Percentiles rank a stretch among this genome's conserved stretches.
Conservation (phyloP, 192 early-diverging fungal species). For the Coemansia sp. region DNA sequence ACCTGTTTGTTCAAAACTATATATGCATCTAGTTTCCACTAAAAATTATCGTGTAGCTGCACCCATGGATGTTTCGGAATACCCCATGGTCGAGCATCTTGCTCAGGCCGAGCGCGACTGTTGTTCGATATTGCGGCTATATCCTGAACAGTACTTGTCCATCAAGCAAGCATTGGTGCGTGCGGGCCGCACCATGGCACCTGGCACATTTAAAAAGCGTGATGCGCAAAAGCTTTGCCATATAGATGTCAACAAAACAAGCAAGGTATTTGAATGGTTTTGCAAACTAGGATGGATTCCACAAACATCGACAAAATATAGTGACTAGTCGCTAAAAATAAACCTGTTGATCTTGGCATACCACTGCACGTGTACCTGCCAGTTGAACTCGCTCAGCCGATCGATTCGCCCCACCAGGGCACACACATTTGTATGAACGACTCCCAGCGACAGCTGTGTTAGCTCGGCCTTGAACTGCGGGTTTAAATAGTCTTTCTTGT, state of each 20-base stretch:
- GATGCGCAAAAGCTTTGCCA: slow-evolving; percentile 88
- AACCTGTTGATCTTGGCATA: slow-evolving; percentile 25
- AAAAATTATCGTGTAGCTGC: slow-evolving; percentile 31
- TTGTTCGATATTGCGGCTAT: slow-evolving; percentile 46
- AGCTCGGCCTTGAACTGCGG: slow-evolving; percentile 10
- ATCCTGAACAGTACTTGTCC: slow-evolving; percentile 40
- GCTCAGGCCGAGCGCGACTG: slow-evolving; percentile 42
- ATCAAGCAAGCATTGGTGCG: slow-evolving; percentile 50
- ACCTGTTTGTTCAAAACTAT: not conserved
- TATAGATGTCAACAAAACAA: slow-evolving; percentile 93
- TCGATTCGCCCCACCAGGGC: slow-evolving; percentile 18
- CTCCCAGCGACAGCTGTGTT: slow-evolving; percentile 11
- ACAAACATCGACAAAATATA: slow-evolving; percentile 12
- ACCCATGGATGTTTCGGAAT: slow-evolving; percentile 44
- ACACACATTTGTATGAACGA: slow-evolving; percentile 15
- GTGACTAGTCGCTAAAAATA: not conserved
- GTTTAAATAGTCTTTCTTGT: slow-evolving; percentile 9
- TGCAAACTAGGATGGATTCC: slow-evolving; percentile 82
- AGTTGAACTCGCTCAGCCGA: slow-evolving; percentile 41
- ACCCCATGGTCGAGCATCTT: slow-evolving; percentile 33
- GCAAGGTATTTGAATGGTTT: slow-evolving; percentile 87
- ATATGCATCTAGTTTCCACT: slow-evolving; percentile 6
- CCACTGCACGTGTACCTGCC: slow-evolving; percentile 42
- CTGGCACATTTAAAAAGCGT: slow-evolving; percentile 63
- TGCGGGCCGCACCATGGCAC: slow-evolving; percentile 34